A percentile compares a stretch with the other conserved stretches of the same genome.
These are phyloP conservation scores for Baorangia bicolor DNA, from an alignment of 768 basidiomycete genomes.

Conservation along the genomic window DNA sequence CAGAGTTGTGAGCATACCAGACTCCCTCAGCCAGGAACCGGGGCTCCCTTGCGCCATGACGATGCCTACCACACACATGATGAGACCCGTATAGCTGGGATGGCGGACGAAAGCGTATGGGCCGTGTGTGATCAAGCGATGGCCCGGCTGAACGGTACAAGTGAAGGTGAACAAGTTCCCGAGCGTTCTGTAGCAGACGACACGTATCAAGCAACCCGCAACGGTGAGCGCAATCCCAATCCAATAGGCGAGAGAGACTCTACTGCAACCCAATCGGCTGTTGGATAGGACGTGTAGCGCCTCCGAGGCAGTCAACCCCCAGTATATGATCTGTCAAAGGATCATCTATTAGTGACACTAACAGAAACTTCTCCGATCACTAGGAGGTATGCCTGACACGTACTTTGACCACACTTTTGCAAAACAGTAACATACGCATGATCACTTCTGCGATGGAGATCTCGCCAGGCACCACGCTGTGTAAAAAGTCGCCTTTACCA, in stretches of 20 bases:
- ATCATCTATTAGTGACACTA: too few species aligned
- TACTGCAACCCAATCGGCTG: background rate
- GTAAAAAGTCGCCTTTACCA: background rate
- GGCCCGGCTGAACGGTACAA: background rate
- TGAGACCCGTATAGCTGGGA: background rate
- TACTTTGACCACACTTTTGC: conserved; percentile 1
- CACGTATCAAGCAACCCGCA: background rate
- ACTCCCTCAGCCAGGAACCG: conserved; percentile 3
- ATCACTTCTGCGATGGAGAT: background rate
- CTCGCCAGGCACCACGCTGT: background rate
- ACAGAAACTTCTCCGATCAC: too few species aligned
- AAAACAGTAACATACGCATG: background rate
- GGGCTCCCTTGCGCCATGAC: background rate
- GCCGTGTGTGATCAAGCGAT: background rate
- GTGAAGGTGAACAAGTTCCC: conserved; percentile 1
- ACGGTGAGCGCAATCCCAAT: background rate
- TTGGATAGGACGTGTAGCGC: background rate
- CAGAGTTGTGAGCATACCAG: background rate
- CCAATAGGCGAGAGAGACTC: background rate
- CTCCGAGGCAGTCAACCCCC: background rate
- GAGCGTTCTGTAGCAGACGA: conserved; percentile 1
- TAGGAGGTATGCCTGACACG: too few species aligned
- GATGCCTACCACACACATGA: background rate
- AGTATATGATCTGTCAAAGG: background rate
- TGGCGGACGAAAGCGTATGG: conserved; percentile 4